Percentiles rank a stretch among this genome's conserved stretches.
Evolutionary conservation across 306 rosid genomes (phyloP).

Genomic region (Prunus campanulata): DNA sequence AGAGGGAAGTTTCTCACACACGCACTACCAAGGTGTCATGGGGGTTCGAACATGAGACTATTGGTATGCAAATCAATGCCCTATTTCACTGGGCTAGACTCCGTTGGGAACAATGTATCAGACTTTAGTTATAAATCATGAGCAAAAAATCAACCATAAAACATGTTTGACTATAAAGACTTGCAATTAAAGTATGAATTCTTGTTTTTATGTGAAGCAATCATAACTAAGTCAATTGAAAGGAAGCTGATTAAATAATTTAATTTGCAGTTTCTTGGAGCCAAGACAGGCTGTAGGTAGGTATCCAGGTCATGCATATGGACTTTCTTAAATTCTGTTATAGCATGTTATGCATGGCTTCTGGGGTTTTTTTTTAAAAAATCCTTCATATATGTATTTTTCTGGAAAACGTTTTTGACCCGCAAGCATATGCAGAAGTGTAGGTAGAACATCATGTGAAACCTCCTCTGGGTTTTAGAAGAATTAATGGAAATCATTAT

Average conservation of each 20-base stretch:
- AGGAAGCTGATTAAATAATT: slow-evolving; percentile 27
- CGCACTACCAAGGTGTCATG: too few relatives aligned
- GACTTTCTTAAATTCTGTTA: slow-evolving; percentile 29
- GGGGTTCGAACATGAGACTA: too few relatives aligned
- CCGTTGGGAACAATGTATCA: background rate
- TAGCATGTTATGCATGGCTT: slow-evolving; percentile 35
- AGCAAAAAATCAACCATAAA: background rate
- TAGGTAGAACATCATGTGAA: background rate
- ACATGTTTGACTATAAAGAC: slow-evolving; percentile 5
- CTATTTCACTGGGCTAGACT: too few relatives aligned
- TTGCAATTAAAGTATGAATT: slow-evolving; percentile 2
- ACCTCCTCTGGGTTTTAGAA: background rate
- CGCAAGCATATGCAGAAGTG: slow-evolving; percentile 30
- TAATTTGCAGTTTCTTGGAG: slow-evolving; percentile 34
- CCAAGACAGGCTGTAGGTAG: slow-evolving; percentile 49
- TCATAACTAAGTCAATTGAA: slow-evolving; percentile 19
- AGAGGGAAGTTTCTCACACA: too few relatives aligned
- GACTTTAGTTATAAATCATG: background rate
- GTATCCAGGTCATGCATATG: slow-evolving; percentile 35
- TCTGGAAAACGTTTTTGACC: slow-evolving; percentile 34
- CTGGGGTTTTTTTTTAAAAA: background rate
- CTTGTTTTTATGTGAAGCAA: slow-evolving; percentile 8
- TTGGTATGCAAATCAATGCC: too few relatives aligned
- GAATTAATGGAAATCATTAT: background rate
- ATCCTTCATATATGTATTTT: background rate